These are phyloP conservation scores for Erigeron canadensis DNA, from an alignment of 129 eudicot genomes.

Conservation along the genomic window DNA sequence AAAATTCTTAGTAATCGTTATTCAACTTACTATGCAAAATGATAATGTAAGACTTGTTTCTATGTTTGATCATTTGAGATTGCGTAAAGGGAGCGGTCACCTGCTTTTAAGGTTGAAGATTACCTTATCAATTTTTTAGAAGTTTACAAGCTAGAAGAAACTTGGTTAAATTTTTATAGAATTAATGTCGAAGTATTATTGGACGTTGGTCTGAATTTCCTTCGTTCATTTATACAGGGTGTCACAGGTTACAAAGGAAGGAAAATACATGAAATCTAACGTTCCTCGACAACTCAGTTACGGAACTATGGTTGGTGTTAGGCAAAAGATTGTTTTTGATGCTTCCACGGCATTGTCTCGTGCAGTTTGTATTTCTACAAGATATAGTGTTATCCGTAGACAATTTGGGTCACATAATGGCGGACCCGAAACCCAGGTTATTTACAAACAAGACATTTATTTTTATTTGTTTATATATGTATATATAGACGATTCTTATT, in stretches of 20 bases:
- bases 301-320: slow-evolving; percentile 90
- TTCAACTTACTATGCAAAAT: too few relatives aligned
- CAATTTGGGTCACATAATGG: slow-evolving; percentile 86
- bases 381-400: slow-evolving; percentile 92
- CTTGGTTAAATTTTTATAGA: too few relatives aligned
- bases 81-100: too few relatives aligned
- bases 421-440: slow-evolving; percentile 91
- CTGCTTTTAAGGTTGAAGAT: too few relatives aligned
- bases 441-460: neutral
- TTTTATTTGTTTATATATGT: neutral
- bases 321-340: slow-evolving; percentile 81
- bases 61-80: too few relatives aligned
- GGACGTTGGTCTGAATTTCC: neutral
- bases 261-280: slow-evolving; percentile 66
- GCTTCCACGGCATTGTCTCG: slow-evolving; percentile 88
- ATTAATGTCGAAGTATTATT: too few relatives aligned
- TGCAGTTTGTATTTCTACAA: slow-evolving; percentile 91
- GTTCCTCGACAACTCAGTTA: slow-evolving; percentile 84
- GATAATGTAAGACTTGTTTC: too few relatives aligned
- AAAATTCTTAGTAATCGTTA: too few relatives aligned
- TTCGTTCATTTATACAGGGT: slow-evolving; percentile 50
- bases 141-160: too few relatives aligned
- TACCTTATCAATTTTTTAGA: too few relatives aligned
- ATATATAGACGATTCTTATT: neutral
- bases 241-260: slow-evolving; percentile 86